Percentiles rank a stretch among this genome's conserved stretches.
Evolutionary conservation across 1,139 yeast species (phyloP).

Genomic region (Scheffersomyces insectosa): DNA sequence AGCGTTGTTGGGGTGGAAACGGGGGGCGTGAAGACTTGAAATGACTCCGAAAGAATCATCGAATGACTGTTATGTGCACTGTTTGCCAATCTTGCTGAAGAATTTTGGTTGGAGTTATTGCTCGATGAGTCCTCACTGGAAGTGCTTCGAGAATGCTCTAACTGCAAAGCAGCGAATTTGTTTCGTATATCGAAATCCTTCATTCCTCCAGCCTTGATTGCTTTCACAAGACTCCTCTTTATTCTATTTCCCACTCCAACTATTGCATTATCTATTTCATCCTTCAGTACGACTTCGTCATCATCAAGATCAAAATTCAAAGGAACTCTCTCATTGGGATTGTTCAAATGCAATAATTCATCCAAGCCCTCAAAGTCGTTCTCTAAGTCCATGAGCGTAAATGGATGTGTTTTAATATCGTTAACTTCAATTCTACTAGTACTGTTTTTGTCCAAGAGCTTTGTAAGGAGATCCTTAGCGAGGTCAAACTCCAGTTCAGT

Average conservation of each 20-base stretch:
- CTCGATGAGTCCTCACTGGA: conserved; percentile 38
- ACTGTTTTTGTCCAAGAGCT: conserved; percentile 73
- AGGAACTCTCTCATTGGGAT: conserved; percentile 8
- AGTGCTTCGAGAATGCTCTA: conserved; percentile 32
- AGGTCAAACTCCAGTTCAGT: conserved; percentile 51
- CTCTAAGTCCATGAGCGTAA: conserved; percentile 64
- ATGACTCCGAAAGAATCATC: conserved; percentile 38
- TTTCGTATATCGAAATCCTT: conserved; percentile 28
- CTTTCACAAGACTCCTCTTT: conserved; percentile 59
- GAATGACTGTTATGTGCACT: conserved; percentile 24
- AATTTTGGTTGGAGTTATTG: conserved; percentile 11
- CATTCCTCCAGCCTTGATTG: conserved; percentile 38
- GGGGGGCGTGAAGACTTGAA: conserved; percentile 14
- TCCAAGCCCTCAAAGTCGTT: conserved; percentile 38
- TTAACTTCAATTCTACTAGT: conserved; percentile 63
- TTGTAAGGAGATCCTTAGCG: conserved; percentile 66
- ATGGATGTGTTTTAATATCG: conserved; percentile 80
- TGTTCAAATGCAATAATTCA: conserved; percentile 39
- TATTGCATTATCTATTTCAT: conserved; percentile 76
- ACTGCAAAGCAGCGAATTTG: conserved; percentile 24
- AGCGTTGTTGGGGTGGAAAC: neutral
- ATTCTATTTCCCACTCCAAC: conserved; percentile 74
- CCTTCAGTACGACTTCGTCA: conserved; percentile 52
- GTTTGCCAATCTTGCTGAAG: conserved; percentile 14
- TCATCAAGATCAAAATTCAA: conserved; percentile 12